These are phyloP conservation scores for Lasiodiplodia theobromae DNA, from an alignment of 2,329 filamentous ascomycete species.

Conservation along the genomic window DNA sequence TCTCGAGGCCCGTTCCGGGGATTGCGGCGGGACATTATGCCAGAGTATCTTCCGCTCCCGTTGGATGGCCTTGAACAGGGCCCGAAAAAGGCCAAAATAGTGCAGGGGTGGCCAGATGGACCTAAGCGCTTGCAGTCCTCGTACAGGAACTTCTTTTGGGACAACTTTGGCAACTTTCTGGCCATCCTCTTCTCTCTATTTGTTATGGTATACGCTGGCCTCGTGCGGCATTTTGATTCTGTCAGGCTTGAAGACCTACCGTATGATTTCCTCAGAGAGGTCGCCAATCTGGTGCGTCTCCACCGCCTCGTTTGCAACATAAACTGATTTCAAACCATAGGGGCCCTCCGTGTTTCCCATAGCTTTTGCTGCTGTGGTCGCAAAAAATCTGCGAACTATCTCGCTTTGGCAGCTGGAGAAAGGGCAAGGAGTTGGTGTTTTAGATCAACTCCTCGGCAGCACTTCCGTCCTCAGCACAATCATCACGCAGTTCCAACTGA, in stretches of 20 bases:
- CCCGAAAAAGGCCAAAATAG: neutral
- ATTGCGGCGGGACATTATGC: neutral
- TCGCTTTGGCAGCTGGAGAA: slow-evolving; percentile 33
- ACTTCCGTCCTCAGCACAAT: slow-evolving; percentile 30
- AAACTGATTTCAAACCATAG: neutral
- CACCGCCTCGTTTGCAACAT: neutral
- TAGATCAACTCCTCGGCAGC: slow-evolving; percentile 33
- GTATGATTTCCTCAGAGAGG: neutral
- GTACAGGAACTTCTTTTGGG: neutral
- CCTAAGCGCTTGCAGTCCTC: neutral
- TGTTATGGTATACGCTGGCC: neutral
- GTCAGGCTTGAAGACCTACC: neutral
- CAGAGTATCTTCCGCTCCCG: neutral
- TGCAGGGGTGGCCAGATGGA: neutral
- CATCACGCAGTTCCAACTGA: slow-evolving; percentile 31
- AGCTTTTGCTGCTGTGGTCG: slow-evolving; percentile 32
- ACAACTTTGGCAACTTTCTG: neutral
- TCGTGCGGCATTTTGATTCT: neutral
- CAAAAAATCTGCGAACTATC: slow-evolving; percentile 31
- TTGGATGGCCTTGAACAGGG: neutral
- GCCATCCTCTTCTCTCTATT: neutral
- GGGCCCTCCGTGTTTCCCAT: slow-evolving; percentile 33
- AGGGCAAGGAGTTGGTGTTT: slow-evolving; percentile 31
- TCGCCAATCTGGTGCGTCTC: neutral
- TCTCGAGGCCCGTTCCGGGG: neutral